Evolutionary conservation across 129 eudicot genomes (phyloP), one percentile per base, ranked within the genome.

Genomic region (Flaveria linearis): DNA sequence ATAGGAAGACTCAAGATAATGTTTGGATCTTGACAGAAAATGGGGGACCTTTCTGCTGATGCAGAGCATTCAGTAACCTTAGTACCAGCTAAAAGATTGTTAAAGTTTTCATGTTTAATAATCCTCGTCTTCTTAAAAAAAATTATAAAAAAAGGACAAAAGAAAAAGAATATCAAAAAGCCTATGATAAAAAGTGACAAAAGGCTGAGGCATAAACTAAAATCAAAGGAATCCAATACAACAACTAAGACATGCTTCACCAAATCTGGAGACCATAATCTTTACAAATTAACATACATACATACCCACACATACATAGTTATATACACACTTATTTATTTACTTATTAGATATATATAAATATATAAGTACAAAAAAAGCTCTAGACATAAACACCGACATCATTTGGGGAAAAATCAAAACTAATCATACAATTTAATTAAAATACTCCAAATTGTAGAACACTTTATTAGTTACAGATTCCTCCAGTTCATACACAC

Each of bases 151-250:
- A 69, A 51, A 4, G 11, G 13, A 16, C n/a, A 52, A 30, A 16
- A 17, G n/a, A 33, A 33, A 71, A 9, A 41, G 16, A 51, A 71
- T 8, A 51, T 13, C 0, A 47, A 46, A 42, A 68, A 25, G 69
- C 56, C 64, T 22, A 22, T 62, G 17, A 62, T 62, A 51, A 72
- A 73, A 79, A 79, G 77, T 78, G 82, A 71, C 82, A 71, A 15
- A 61, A 78, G 71, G 77, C 33, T 7, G 64, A 78, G 49, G 77
- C 55, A 71, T 71, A 78, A 64, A 46, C 82, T 71, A 49, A 61
- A 78, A 61, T 49, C 57, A 62, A 78, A 78, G 82, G 76, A 61
- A 78, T 71, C 77, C 72, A 78, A 70, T 80, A 73, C 76, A 76
- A 64, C 68, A 17, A 71, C 51, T 63, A 66, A 52, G 55, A 52